Percentiles rank a stretch among this genome's conserved stretches.
These are phyloP conservation scores for Filobasidium floriforme DNA, from an alignment of 768 basidiomycete species.

Conservation along the genomic window DNA sequence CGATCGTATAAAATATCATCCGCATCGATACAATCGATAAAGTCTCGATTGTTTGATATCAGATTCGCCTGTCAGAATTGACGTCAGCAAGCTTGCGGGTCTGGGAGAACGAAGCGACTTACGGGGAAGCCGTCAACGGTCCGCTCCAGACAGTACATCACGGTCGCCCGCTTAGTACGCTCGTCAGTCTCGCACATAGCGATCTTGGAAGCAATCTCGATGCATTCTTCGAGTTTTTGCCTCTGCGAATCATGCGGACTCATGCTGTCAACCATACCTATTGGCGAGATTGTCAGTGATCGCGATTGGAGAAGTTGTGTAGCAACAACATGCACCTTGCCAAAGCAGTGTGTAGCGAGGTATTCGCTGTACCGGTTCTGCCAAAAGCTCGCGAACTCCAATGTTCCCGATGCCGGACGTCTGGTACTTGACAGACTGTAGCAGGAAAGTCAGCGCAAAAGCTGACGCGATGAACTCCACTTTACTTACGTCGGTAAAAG, in stretches of 20 bases:
- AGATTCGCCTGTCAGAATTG: slow-evolving; percentile 53
- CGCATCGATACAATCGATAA: slow-evolving; percentile 87
- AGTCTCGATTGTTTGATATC: slow-evolving; percentile 79
- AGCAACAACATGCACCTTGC: slow-evolving; percentile 48
- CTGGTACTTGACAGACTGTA: slow-evolving; percentile 56
- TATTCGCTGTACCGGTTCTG: slow-evolving; percentile 94
- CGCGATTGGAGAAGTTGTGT: not conserved
- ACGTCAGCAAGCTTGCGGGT: too few species aligned
- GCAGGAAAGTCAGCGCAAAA: slow-evolving; percentile 5
- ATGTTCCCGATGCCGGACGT: slow-evolving; percentile 59
- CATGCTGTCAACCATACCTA: slow-evolving; percentile 85
- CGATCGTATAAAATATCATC: slow-evolving; percentile 55
- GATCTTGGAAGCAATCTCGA: slow-evolving; percentile 80
- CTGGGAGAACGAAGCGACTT: not conserved
- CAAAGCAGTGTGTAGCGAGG: slow-evolving; percentile 89
- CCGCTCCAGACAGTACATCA: slow-evolving; percentile 74
- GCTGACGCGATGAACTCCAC: not conserved
- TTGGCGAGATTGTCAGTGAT: slow-evolving; percentile 6
- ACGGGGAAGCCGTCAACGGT: slow-evolving; percentile 83
- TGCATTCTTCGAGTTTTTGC: slow-evolving; percentile 69
- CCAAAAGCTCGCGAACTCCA: slow-evolving; percentile 80
- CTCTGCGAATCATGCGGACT: slow-evolving; percentile 67
- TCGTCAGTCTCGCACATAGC: slow-evolving; percentile 87
- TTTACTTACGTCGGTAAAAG: slow-evolving; percentile 72
- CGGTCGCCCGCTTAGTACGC: slow-evolving; percentile 77